Evolutionary conservation across 371 early-diverging fungal species (phyloP), one percentile per base, ranked within the genome.

Genomic region (Mortierella sp.): DNA sequence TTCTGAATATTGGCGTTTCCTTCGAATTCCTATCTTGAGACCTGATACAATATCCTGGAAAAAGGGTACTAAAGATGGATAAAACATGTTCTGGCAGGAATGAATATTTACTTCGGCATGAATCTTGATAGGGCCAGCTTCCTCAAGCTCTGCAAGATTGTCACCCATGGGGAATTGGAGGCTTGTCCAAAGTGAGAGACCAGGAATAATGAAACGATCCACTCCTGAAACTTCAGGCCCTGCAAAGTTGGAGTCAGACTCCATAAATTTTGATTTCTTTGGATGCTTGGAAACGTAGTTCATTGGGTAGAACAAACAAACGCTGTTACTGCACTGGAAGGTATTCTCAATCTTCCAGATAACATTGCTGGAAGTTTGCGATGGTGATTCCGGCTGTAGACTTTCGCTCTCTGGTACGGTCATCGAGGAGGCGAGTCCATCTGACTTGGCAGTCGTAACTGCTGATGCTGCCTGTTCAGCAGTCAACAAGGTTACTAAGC

Each of bases 41-140:
- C 90, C 91, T 2, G 89, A 78, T 5, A 86, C 81, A 4, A 93
- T 84, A 45, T 95, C 93, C 61, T 87, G 85, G 66, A 93, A 86
- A 74, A 95, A 94, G 17, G 88, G 88, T 2, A 94, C 86, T 23
- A 94, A 83, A 0, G 93, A 89, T 1, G 95, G 95, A 66, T 93
- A 91, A n/a, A 95, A 74, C 1, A 86, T 88, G 65, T 95, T 95
- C 45, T 90, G 87, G 63, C 94, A 93, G 32, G 93, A 89, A 70
- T 91, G 93, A 63, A 95, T 91, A 49, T 88, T 70, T 13, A 94
- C 83, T 65, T 93, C 93, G 12, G 89, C 84, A 76, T 94, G 92
- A 26, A 92, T 69, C 22, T 86, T 85, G 10, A 86, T 86, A 0
- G 89, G 85, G 0, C 82, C 71, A 32, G 85, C 82, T 1, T 84